These are phyloP conservation scores for Sphaerobolus stellatus DNA, from an alignment of 1,284 basidiomycete genomes.

Conservation along the genomic window DNA sequence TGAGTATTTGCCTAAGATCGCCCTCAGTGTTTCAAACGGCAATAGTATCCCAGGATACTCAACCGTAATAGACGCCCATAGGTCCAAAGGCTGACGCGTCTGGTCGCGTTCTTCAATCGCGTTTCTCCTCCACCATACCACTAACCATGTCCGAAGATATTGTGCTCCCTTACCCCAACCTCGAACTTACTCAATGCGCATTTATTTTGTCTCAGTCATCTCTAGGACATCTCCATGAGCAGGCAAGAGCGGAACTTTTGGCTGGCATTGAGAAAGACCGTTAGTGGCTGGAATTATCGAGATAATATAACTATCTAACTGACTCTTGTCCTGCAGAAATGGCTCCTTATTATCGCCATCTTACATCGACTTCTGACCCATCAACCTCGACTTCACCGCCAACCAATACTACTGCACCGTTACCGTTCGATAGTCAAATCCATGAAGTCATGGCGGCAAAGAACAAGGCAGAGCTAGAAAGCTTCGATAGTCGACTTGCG, in stretches of 20 bases:
- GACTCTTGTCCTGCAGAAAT: conserved; percentile 54
- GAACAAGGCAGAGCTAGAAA: conserved; percentile 76
- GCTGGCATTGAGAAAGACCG: conserved; percentile 84
- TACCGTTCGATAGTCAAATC: conserved; percentile 57
- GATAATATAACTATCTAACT: background rate
- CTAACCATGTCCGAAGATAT: conserved; percentile 77
- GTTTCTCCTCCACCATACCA: conserved; percentile 4
- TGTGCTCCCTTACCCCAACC: conserved; percentile 83
- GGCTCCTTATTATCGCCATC: conserved; percentile 73
- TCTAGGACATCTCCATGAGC: conserved; percentile 62
- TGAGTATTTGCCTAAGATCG: no score
- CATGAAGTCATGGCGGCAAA: conserved; percentile 70
- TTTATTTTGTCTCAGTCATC: conserved; percentile 69
- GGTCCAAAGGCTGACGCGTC: no score
- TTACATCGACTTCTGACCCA: conserved; percentile 43
- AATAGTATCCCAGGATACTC: no score
- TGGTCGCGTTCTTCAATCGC: no score
- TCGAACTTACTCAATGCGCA: conserved; percentile 73
- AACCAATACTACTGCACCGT: conserved; percentile 29
- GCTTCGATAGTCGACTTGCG: conserved; percentile 76
- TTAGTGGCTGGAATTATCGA: conserved; percentile 38
- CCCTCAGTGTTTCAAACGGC: no score
- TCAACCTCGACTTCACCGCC: conserved; percentile 26
- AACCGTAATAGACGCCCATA: no score
- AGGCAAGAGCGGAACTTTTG: conserved; percentile 66